Base-by-base conservation (phyloP, 768 basidiomycete genomes). In the Mycena filopes region DNA sequence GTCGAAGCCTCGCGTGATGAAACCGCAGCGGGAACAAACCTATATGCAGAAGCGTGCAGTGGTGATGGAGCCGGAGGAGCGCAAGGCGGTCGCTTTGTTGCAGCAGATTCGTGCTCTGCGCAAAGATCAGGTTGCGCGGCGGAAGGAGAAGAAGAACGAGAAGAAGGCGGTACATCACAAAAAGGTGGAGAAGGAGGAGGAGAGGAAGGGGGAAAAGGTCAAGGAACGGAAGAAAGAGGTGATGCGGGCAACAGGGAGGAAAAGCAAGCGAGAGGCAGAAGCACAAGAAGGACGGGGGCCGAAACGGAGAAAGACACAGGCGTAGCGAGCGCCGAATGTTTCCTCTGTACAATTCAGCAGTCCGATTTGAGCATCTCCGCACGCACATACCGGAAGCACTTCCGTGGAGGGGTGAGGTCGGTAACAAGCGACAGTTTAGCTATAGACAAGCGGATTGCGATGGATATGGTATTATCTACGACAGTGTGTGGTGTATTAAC, bases 41-140 rank as follows among this genome's bases (percentile, higher is more conserved):
- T 98, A 99, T 78, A 78, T 98, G 74, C 94, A 96, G 78, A 94
- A 93, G 77, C 90, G 98, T 15, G 96, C 97, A 1, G 96, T 99
- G 26, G 90, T 99, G 47, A 86, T 99, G 84, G 93, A 97, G 73
- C 93, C 94, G 1, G 95, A 97, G 75, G 98, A 99, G 82, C 95
- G 92, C 83, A 92, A 89, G 75, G 96, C 98, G 0, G 80, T 98
- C 21, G 91, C 93, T 41, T 79, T 99, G 41, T 75, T 99, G 75
- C 97, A 99, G 76, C 96, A 99, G 82, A 95, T 98, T 67, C 88
- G 92, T 50, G 94, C 96, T 8, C 77, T 99, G 71, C 81, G 94
- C 63, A 98, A 96, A 78, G 96, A 96, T 72, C 93, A 97, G 79
- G 84, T 94, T 2, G 80, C 76, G 45, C 82, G 89, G 72, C 80